Conservation (phyloP, 208 protist species). For the Leptomonas pyrrhocoris region DNA sequence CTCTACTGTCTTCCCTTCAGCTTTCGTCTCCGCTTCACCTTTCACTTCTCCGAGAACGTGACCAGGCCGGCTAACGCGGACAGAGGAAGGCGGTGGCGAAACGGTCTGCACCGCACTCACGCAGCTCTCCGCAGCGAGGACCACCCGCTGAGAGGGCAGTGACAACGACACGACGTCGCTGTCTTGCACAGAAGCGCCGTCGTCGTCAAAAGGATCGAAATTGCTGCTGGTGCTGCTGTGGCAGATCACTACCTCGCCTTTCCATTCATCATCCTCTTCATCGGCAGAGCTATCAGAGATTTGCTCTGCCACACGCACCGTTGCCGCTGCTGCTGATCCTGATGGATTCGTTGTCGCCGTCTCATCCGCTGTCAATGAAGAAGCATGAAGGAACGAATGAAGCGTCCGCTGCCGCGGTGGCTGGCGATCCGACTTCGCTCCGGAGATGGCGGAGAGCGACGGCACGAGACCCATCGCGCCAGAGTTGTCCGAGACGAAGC, state of each 20-base stretch:
- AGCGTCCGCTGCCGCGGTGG: slow-evolving; percentile 22
- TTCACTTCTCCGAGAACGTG: no score
- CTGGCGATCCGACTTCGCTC: neutral
- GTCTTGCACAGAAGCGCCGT: neutral
- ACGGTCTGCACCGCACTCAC: slow-evolving; percentile 3
- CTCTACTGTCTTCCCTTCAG: no score
- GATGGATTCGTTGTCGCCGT: neutral
- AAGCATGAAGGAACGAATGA: slow-evolving; percentile 9
- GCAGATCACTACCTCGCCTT: neutral
- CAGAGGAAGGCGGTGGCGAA: neutral
- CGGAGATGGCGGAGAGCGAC: neutral
- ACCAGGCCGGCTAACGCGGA: neutral
- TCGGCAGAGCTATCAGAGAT: no score
- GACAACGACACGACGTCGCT: neutral
- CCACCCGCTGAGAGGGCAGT: neutral
- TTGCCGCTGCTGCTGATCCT: neutral
- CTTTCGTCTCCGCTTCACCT: no score
- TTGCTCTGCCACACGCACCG: no score
- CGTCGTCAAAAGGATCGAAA: no score
- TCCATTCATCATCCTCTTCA: neutral
- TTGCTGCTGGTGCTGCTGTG: no score
- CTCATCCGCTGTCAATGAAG: neutral
- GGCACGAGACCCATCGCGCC: neutral
- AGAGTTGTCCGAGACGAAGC: slow-evolving; percentile 24
- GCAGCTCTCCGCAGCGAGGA: no score